phyloP scores from a whole-genome alignment of 306 rosid species.

The Medicago truncatula region DNA sequence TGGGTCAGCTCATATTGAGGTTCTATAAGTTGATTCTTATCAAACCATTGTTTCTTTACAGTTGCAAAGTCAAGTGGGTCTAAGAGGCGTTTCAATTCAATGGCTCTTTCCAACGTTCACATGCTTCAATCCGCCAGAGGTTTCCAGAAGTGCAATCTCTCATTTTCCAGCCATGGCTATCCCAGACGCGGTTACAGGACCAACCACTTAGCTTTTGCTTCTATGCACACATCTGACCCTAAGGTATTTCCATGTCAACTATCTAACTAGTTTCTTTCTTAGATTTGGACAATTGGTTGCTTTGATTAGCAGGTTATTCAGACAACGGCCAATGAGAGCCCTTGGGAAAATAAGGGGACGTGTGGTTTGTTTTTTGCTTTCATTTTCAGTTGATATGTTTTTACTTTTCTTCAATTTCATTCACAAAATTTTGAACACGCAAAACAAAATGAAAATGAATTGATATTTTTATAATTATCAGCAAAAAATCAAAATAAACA shows the following conservation, averaged over 20 bases:
- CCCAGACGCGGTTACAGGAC: conserved; percentile 9
- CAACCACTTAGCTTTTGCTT: conserved; percentile 38
- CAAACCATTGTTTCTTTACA: not conserved
- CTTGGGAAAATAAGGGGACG: conserved; percentile 8
- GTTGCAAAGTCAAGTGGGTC: conserved; percentile 6
- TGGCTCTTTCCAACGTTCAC: conserved; percentile 50
- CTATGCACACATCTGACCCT: conserved; percentile 46
- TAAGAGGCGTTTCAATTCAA: conserved; percentile 31
- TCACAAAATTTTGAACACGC: not conserved
- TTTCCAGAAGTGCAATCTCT: conserved; percentile 39
- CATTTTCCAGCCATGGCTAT: conserved; percentile 30
- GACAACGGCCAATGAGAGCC: not conserved
- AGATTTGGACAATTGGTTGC: conserved; percentile 26
- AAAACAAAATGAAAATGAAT: not conserved
- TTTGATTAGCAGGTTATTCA: conserved; percentile 19
- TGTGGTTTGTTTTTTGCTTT: not conserved
- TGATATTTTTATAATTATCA: not conserved
- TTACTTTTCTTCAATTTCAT: not conserved
- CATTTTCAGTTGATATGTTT: not conserved
- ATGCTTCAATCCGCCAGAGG: conserved; percentile 42
- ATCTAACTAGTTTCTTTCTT: conserved; percentile 1
- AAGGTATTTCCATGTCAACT: conserved; percentile 40
- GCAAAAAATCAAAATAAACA: not conserved
- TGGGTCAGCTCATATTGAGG: not conserved
- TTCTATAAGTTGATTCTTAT: not conserved